Base-by-base conservation (phyloP, 1,284 basidiomycete genomes). In the Vanrija pseudolonga region DNA sequence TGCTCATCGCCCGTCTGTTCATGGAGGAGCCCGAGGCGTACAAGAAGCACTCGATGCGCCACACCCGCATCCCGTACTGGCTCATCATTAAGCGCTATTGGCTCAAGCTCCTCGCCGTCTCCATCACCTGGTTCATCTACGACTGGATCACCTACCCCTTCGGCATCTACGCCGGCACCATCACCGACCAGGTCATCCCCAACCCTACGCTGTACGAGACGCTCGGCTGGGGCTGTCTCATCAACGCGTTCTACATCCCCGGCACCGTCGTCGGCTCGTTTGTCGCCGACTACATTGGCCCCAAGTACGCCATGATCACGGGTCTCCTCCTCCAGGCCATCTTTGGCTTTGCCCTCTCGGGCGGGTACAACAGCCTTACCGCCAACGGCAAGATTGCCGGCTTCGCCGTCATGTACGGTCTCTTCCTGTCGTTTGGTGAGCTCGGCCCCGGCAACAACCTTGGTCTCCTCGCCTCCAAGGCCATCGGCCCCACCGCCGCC, bases 291-390 rank as follows among this genome's bases (percentile, higher is more conserved):
- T 63, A 55, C 49, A 51, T 77, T 19, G 68, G 71, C 3, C 71
- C 69, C n/a, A 70, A 69, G 75, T 81, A 82, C 55, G 86, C 85
- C 14, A 88, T 91, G 86, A 88, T 90, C 65, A 66, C 73, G 26
- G 89, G 89, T 38, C 80, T 90, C 22, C 50, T 88, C 26, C 68
- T 77, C 44, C 90, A 92, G 73, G 84, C 88, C 5, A 55, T 90
- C 60, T 80, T 90, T 57, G 91, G 91, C 14, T 94, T 93, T 73
- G 84, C 89, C 71, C 88, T 94, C 85, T 89, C 87, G 59, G 90
- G 88, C 14, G 77, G 84, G 26, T 93, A 91, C 73, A 70, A 63
- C 26, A 74, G 78, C 76, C 45, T 58, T 36, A 43, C 48, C 17
- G 17, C 22, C 20, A 14, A 47, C 15, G n/a, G 24, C 18, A 19